phyloP scores from a whole-genome alignment of 108 stramenopile species.

The Nitzschia putrida region DNA sequence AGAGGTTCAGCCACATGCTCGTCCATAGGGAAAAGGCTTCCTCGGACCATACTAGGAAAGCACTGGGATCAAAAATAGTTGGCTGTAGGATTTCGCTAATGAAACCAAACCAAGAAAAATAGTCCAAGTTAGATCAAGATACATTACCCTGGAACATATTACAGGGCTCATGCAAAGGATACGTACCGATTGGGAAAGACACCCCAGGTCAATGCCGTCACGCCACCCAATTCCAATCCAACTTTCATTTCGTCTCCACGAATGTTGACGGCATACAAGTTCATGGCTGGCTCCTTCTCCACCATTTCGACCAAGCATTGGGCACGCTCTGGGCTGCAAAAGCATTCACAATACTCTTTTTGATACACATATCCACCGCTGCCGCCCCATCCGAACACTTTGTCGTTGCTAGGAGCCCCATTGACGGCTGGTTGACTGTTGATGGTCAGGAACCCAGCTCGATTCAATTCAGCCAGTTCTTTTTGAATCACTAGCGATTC shows the following conservation, averaged over 20 bases:
- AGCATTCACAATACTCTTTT: slow-evolving; percentile 96
- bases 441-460: slow-evolving; percentile 89
- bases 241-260: slow-evolving; percentile 56
- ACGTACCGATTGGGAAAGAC: slow-evolving; percentile 66
- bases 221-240: slow-evolving; percentile 63
- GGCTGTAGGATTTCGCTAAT: slow-evolving; percentile 96
- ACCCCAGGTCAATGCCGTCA: slow-evolving; percentile 93
- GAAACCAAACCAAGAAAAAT: no score
- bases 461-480: slow-evolving; percentile 79
- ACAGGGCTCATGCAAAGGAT: neutral
- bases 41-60: slow-evolving; percentile 90
- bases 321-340: slow-evolving; percentile 80
- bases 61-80: slow-evolving; percentile 95
- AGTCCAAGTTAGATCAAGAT: slow-evolving; percentile 49
- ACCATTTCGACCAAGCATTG: slow-evolving; percentile 65
- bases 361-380: slow-evolving; percentile 93
- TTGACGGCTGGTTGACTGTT: slow-evolving; percentile 95
- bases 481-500: slow-evolving; percentile 86
- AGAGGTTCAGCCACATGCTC: slow-evolving; percentile 88
- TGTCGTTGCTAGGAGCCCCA: slow-evolving; percentile 74
- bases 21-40: slow-evolving; percentile 97
- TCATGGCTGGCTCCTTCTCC: slow-evolving; percentile 53
- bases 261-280: slow-evolving; percentile 83
- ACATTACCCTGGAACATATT: neutral
- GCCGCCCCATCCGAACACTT: slow-evolving; percentile 94